Conservation (phyloP, 305 asterid genomes). For the Plantago lanceolata region DNA sequence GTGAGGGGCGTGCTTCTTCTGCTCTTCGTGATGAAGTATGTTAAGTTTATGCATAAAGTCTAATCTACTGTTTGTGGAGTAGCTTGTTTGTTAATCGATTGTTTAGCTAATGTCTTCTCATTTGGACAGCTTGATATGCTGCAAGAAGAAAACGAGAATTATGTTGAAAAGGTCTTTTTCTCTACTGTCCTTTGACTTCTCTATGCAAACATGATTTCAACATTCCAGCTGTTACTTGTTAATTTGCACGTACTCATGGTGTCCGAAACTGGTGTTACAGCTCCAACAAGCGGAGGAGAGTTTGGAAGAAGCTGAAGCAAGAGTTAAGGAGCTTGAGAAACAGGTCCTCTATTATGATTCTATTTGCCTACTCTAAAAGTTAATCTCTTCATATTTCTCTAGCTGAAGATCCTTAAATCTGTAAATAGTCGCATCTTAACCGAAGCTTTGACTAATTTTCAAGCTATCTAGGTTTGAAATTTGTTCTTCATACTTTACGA, state of each 20-base stretch:
- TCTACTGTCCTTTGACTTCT: conserved; percentile 20
- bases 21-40: conserved; percentile 83
- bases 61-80: conserved; percentile 17
- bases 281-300: conserved; percentile 73
- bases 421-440: not conserved
- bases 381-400: conserved; percentile 21
- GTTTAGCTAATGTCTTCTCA: conserved; percentile 31
- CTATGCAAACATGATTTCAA: conserved; percentile 11
- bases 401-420: conserved; percentile 5
- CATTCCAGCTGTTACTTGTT: conserved; percentile 19
- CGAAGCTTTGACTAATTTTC: conserved; percentile 2
- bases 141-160: conserved; percentile 90
- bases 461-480: conserved; percentile 15
- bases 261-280: conserved; percentile 41
- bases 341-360: conserved; percentile 48
- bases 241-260: conserved; percentile 23
- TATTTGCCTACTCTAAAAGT: conserved; percentile 20
- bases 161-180: conserved; percentile 63
- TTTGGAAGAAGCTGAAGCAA: conserved; percentile 77
- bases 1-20: conserved; percentile 68
- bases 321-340: conserved; percentile 94
- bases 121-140: conserved; percentile 78
- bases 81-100: conserved; percentile 22
- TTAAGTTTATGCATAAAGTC: conserved; percentile 5
- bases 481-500: conserved; percentile 19